Conservation (phyloP, 345 rosid genomes). For the Tarenaya hassleriana region DNA sequence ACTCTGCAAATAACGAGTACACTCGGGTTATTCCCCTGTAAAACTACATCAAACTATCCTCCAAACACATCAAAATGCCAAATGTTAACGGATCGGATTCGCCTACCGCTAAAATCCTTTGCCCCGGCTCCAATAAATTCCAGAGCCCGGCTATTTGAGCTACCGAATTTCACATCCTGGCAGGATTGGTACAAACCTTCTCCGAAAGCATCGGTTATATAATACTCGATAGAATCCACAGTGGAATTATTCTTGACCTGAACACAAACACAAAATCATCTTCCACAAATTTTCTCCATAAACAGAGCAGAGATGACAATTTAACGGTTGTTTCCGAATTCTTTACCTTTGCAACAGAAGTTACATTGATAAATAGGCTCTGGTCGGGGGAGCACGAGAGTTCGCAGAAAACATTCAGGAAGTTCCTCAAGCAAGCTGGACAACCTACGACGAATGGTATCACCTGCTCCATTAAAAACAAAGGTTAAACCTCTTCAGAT, state of each 20-base stretch:
- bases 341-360: constrained; percentile 67
- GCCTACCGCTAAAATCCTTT: constrained; percentile 61
- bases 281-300: background rate
- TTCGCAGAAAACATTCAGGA: constrained; percentile 90
- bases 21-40: background rate
- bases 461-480: constrained; percentile 55
- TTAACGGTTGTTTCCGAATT: background rate
- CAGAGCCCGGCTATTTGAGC: constrained; percentile 75
- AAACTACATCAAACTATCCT: background rate
- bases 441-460: constrained; percentile 95
- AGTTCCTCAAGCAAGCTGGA: constrained; percentile 94
- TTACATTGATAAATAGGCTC: constrained; percentile 82
- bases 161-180: constrained; percentile 92
- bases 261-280: constrained; percentile 3
- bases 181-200: constrained; percentile 80
- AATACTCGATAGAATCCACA: constrained; percentile 74
- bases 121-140: constrained; percentile 88
- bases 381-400: constrained; percentile 94
- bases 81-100: background rate
- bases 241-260: constrained; percentile 78
- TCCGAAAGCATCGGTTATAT: constrained; percentile 70
- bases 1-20: constrained; percentile 44
- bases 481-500: too few species aligned
- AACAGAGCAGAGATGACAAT: too few species aligned
- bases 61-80: background rate